These are phyloP conservation scores for Lentithecium fluviatile DNA, from an alignment of 495 filamentous ascomycete genomes.

Conservation along the genomic window DNA sequence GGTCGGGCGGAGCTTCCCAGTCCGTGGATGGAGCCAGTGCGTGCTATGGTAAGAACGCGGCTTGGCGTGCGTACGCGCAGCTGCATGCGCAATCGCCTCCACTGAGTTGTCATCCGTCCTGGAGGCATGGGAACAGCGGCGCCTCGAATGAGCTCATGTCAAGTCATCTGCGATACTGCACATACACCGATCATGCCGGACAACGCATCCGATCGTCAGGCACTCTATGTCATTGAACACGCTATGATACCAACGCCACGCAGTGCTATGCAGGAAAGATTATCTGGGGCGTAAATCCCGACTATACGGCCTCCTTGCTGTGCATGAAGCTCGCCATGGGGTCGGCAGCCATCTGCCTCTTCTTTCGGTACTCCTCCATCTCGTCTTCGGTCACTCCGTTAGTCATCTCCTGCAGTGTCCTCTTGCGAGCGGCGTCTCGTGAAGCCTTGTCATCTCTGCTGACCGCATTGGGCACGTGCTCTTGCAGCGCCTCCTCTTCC, in stretches of 20 bases:
- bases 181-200: constrained; percentile 29
- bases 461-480: constrained; percentile 40
- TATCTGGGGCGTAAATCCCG: background rate
- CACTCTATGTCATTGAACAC: constrained; percentile 30
- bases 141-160: constrained; percentile 3
- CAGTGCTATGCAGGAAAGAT: constrained; percentile 22
- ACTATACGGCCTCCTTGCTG: constrained; percentile 52
- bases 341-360: constrained; percentile 67
- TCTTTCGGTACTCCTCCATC: constrained; percentile 76
- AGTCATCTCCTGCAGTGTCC: constrained; percentile 71
- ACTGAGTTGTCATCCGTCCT: constrained; percentile 27
- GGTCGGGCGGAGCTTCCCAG: constrained; percentile 2
- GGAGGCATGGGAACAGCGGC: constrained; percentile 1
- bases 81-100: constrained; percentile 16
- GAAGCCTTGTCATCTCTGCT: constrained; percentile 42
- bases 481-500: constrained; percentile 36
- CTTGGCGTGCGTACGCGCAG: constrained; percentile 27
- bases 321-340: constrained; percentile 80
- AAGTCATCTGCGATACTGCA: constrained; percentile 2
- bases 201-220: constrained; percentile 33
- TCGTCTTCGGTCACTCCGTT: constrained; percentile 77
- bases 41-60: background rate
- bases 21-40: too few species aligned
- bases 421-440: constrained; percentile 57
- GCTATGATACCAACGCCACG: constrained; percentile 27